A percentile compares a stretch with the other conserved stretches of the same genome.
phyloP scores from a whole-genome alignment of 441 rosid genomes.

The Pelargonium australe region DNA sequence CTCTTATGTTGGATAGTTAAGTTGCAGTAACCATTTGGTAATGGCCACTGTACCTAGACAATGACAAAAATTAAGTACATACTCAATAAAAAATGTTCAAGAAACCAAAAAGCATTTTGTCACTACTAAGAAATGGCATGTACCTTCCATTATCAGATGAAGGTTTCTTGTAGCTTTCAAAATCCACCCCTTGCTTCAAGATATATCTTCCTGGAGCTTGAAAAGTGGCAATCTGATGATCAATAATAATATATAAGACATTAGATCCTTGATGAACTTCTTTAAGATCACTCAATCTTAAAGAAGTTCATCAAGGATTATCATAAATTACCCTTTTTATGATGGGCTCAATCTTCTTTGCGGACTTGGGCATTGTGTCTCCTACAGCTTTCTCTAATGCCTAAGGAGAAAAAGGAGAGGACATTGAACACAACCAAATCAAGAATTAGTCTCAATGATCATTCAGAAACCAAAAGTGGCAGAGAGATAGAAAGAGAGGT shows the following conservation, averaged over 20 bases:
- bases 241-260: slow-evolving; percentile 32
- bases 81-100: background rate
- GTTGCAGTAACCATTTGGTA: no score
- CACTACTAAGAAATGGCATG: slow-evolving; percentile 15
- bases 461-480: slow-evolving; percentile 2
- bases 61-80: no score
- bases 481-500: background rate
- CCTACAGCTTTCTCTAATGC: slow-evolving; percentile 80
- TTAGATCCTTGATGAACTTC: no score
- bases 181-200: slow-evolving; percentile 63
- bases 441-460: slow-evolving; percentile 15
- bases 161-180: slow-evolving; percentile 53
- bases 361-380: slow-evolving; percentile 49
- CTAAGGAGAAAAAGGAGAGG: slow-evolving; percentile 29
- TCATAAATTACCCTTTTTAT: slow-evolving; percentile 54
- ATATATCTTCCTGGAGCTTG: slow-evolving; percentile 75
- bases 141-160: slow-evolving; percentile 84
- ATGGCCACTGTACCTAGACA: no score
- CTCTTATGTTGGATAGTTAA: no score
- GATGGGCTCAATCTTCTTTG: slow-evolving; percentile 64
- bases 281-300: background rate
- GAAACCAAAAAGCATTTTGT: background rate
- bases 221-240: slow-evolving; percentile 65
- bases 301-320: slow-evolving; percentile 25
- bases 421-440: slow-evolving; percentile 16